Evolutionary conservation across 139 green algal genomes (phyloP).

Genomic region (Astrephomene gubernaculifera): DNA sequence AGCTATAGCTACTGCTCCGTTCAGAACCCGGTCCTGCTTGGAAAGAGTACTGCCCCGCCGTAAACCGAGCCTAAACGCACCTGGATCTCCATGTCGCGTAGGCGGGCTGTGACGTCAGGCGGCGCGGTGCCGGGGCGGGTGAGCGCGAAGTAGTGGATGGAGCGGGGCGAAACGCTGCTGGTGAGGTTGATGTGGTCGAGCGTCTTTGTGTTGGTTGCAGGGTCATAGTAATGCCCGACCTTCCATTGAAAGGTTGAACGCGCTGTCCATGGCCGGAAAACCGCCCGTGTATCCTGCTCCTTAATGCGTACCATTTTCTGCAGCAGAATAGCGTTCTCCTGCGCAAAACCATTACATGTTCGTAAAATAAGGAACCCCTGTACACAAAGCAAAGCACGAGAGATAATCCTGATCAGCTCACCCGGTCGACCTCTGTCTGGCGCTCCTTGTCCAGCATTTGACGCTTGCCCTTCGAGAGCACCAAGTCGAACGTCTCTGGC

Average conservation of each 20-base stretch:
- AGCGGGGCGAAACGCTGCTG: conserved; percentile 24
- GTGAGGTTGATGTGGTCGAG: conserved; percentile 54
- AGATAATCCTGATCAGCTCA: conserved; percentile 1
- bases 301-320: conserved; percentile 57
- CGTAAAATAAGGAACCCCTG: too few relatives aligned
- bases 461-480: conserved; percentile 42
- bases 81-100: conserved; percentile 46
- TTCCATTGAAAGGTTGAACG: conserved; percentile 51
- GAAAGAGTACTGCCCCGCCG: too few relatives aligned
- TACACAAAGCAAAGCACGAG: too few relatives aligned
- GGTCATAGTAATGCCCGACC: conserved; percentile 33
- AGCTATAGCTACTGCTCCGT: too few relatives aligned
- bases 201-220: conserved; percentile 44
- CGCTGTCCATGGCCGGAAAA: conserved; percentile 47
- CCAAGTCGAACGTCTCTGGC: conserved; percentile 21
- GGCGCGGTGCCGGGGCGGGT: conserved; percentile 8
- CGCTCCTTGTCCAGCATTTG: conserved; percentile 25
- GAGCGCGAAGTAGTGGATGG: conserved; percentile 29
- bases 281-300: conserved; percentile 38
- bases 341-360: not conserved
- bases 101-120: conserved; percentile 2
- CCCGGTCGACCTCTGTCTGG: conserved; percentile 44
- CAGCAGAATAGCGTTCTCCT: conserved; percentile 53
- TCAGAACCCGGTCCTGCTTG: too few relatives aligned
- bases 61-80: conserved; percentile 27